Evolutionary conservation across 768 basidiomycete genomes (phyloP).

Genomic region (Lactifluus hygrophoroides): DNA sequence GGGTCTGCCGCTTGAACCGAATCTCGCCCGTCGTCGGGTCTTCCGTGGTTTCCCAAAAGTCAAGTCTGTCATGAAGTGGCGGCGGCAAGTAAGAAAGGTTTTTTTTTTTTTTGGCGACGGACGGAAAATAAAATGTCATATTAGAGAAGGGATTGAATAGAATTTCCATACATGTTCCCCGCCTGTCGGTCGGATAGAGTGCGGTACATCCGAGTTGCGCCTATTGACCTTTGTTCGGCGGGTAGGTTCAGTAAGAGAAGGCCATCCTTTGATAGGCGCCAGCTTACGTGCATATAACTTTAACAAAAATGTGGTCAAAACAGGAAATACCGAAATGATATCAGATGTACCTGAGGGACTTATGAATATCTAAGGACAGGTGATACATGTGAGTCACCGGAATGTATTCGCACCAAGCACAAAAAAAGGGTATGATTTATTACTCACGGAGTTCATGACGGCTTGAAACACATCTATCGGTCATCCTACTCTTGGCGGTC

Average conservation of each 20-base stretch:
- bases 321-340: background rate
- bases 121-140: conserved; percentile 14
- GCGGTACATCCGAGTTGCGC: conserved; percentile 21
- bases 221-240: conserved; percentile 9
- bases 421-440: background rate
- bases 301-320: too few species aligned
- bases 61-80: conserved; percentile 11
- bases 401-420: too few species aligned
- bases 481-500: background rate
- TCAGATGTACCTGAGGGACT: conserved; percentile 4
- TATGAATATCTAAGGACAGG: conserved; percentile 12
- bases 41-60: conserved; percentile 17
- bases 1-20: conserved; percentile 20
- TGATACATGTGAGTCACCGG: background rate
- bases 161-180: conserved; percentile 12
- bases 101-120: background rate
- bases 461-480: conserved; percentile 3
- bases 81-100: background rate
- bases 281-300: too few species aligned
- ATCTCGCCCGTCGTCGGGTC: conserved; percentile 17
- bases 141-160: too few species aligned
- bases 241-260: background rate
- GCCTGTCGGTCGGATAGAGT: conserved; percentile 12
- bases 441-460: conserved; percentile 13
- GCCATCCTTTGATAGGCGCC: background rate